phyloP scores from a whole-genome alignment of 805 yeast species.

The Ogataea nonfermentans region DNA sequence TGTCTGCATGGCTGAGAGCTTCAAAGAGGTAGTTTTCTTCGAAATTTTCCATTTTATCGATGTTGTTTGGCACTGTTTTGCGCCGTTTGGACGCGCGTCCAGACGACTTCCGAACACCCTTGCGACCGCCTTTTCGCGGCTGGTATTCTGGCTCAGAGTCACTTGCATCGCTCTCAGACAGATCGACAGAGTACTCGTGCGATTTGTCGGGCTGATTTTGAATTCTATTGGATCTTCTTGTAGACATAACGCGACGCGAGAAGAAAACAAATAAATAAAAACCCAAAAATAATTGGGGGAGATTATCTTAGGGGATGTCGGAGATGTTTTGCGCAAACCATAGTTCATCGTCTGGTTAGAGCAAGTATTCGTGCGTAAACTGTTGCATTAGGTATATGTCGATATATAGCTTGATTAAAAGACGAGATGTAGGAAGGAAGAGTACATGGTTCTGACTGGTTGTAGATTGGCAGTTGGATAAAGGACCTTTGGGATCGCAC shows the following conservation, averaged over 20 bases:
- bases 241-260: constrained; percentile 12
- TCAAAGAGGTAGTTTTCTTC: constrained; percentile 49
- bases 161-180: constrained; percentile 19
- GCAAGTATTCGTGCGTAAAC: too few relatives aligned
- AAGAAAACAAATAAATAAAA: not conserved
- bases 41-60: constrained; percentile 42
- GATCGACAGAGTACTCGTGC: constrained; percentile 15
- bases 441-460: too few relatives aligned
- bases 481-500: too few relatives aligned
- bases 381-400: too few relatives aligned
- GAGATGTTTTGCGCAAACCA: too few relatives aligned
- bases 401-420: too few relatives aligned
- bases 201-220: constrained; percentile 12
- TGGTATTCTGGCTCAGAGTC: constrained; percentile 24
- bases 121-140: constrained; percentile 10
- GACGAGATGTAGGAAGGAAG: too few relatives aligned
- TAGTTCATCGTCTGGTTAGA: too few relatives aligned
- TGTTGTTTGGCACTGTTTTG: constrained; percentile 27
- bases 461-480: too few relatives aligned
- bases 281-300: not conserved
- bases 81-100: constrained; percentile 30
- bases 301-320: too few relatives aligned
- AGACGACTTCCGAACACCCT: constrained; percentile 11
- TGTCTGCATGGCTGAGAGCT: constrained; percentile 47
- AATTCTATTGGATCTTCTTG: constrained; percentile 18